phyloP scores from a whole-genome alignment of 73 alveolate species.

The Durusdinium trenchii region DNA sequence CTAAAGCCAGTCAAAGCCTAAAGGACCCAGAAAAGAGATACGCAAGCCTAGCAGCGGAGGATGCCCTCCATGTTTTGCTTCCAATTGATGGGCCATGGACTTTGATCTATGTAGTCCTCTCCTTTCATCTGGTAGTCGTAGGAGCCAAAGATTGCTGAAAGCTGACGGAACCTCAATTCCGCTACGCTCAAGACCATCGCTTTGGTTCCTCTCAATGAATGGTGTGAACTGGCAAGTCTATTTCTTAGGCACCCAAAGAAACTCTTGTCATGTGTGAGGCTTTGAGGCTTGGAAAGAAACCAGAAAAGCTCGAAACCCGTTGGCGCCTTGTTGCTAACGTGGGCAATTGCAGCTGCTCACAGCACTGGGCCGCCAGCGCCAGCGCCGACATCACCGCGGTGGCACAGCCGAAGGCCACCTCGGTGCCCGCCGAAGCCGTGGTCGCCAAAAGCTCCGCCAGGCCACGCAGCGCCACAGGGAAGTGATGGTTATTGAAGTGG shows the following conservation, averaged over 20 bases:
- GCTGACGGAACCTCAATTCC: conserved; percentile 66
- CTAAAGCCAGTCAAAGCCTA: background rate
- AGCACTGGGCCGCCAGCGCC: conserved; percentile 89
- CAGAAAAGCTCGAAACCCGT: background rate
- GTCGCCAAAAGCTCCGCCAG: conserved; percentile 74
- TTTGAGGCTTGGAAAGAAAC: background rate
- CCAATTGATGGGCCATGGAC: conserved; percentile 96
- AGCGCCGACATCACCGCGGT: conserved; percentile 79
- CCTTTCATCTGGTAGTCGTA: conserved; percentile 95
- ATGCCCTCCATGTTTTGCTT: conserved; percentile 86
- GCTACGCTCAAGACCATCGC: no score
- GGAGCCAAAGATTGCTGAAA: conserved; percentile 64
- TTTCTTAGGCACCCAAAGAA: background rate
- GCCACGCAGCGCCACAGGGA: conserved; percentile 38
- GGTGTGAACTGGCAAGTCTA: background rate
- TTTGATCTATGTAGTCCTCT: conserved; percentile 78
- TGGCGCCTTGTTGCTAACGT: conserved; percentile 65
- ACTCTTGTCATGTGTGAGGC: background rate
- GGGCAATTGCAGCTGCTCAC: conserved; percentile 85
- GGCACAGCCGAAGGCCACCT: conserved; percentile 94
- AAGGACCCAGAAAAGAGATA: background rate
- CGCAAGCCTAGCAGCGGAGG: conserved; percentile 19
- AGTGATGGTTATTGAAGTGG: conserved; percentile 65
- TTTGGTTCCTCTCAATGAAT: no score
- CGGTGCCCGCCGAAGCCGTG: background rate